phyloP scores from a whole-genome alignment of 2,329 filamentous ascomycete genomes.

The Fusarium bactridioides region DNA sequence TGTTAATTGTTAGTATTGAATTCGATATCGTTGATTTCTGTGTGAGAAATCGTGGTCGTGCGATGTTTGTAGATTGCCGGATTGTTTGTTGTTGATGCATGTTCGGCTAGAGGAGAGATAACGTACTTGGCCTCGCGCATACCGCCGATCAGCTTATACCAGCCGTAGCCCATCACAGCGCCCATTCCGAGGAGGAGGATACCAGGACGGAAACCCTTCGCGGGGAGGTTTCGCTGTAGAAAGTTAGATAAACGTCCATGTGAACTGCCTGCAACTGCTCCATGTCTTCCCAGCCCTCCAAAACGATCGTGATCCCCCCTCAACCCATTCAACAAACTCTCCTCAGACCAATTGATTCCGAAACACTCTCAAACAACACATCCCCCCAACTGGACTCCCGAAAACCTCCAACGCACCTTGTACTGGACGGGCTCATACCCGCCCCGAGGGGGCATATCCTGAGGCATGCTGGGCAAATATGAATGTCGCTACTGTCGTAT shows the following conservation, averaged over 20 bases:
- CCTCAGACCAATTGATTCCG: background rate
- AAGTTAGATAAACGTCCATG: slow-evolving; percentile 6
- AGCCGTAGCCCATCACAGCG: slow-evolving; percentile 85
- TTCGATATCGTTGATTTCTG: no score
- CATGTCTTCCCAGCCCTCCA: background rate
- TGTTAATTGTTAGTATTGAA: slow-evolving; percentile 48
- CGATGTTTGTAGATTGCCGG: background rate
- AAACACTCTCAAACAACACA: background rate
- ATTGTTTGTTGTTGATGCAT: background rate
- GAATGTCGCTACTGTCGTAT: background rate
- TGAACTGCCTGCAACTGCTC: background rate
- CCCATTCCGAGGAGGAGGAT: slow-evolving; percentile 80
- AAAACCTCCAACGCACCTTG: slow-evolving; percentile 70
- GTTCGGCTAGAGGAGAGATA: background rate
- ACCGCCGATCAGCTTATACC: slow-evolving; percentile 84
- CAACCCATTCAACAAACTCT: background rate
- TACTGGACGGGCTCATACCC: slow-evolving; percentile 98
- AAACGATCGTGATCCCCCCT: background rate
- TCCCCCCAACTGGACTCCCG: background rate
- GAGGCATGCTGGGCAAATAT: slow-evolving; percentile 74
- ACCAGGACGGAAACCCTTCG: slow-evolving; percentile 86
- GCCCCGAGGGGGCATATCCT: slow-evolving; percentile 95
- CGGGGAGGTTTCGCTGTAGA: slow-evolving; percentile 86
- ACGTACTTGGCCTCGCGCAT: slow-evolving; percentile 91
- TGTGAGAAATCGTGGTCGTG: background rate